phyloP scores from a whole-genome alignment of 2,329 filamentous ascomycete genomes.

The Arthrobotrys sinensis region DNA sequence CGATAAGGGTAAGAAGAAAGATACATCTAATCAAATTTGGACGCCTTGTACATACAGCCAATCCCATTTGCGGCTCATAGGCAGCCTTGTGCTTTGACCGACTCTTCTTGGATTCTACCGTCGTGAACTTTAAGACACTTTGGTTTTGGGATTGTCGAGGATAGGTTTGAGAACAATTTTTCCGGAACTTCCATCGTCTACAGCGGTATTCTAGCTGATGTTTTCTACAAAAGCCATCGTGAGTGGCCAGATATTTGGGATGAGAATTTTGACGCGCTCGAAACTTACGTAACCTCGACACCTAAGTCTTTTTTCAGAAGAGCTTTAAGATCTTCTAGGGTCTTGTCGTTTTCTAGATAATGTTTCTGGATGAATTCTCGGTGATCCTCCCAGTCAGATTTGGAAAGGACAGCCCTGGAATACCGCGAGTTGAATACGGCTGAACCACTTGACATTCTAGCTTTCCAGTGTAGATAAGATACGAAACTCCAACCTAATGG shows the following conservation, averaged over 20 bases:
- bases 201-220: conserved; percentile 30
- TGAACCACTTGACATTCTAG: conserved; percentile 13
- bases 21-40: conserved; percentile 1
- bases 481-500: background rate
- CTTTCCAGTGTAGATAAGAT: background rate
- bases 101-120: conserved; percentile 1
- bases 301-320: conserved; percentile 19
- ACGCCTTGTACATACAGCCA: conserved; percentile 20
- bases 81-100: background rate
- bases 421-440: conserved; percentile 29
- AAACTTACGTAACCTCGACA: conserved; percentile 31
- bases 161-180: conserved; percentile 16
- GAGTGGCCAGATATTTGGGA: background rate
- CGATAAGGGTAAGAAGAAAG: conserved; percentile 1
- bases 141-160: conserved; percentile 20
- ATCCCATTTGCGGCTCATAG: background rate
- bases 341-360: conserved; percentile 26
- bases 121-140: conserved; percentile 11
- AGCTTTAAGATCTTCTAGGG: conserved; percentile 12
- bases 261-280: background rate
- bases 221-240: conserved; percentile 8
- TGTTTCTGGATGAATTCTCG: conserved; percentile 29
- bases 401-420: conserved; percentile 15
- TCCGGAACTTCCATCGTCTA: conserved; percentile 29
- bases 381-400: conserved; percentile 24